These are phyloP conservation scores for Podaxis sp. DNA, from an alignment of 768 basidiomycete species.

Conservation along the genomic window DNA sequence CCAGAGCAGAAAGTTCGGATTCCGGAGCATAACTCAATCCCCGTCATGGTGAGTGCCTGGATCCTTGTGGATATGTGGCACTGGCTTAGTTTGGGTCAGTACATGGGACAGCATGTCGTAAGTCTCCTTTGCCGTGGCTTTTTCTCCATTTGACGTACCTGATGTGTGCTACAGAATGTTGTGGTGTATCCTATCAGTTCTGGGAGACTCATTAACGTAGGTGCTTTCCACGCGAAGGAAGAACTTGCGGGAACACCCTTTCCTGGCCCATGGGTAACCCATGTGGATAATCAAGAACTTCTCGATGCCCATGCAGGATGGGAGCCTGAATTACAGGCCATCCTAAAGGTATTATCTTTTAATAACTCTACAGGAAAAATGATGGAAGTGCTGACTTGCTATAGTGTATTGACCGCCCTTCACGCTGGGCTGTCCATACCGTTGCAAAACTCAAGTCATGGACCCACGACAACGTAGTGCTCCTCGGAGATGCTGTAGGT, in stretches of 20 bases:
- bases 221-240: conserved; percentile 22
- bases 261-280: conserved; percentile 31
- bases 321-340: conserved; percentile 38
- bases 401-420: conserved; percentile 30
- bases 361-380: background rate
- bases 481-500: conserved; percentile 42
- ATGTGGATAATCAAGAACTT: conserved; percentile 33
- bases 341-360: conserved; percentile 35
- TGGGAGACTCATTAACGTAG: conserved; percentile 28
- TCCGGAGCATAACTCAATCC: conserved; percentile 19
- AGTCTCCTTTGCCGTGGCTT: background rate
- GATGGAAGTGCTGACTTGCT: background rate
- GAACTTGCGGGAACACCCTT: conserved; percentile 25
- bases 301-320: conserved; percentile 33
- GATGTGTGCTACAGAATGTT: conserved; percentile 19
- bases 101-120: conserved; percentile 28
- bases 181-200: conserved; percentile 30
- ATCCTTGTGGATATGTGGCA: background rate
- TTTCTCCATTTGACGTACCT: background rate
- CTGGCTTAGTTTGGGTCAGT: conserved; percentile 16
- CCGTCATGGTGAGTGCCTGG: conserved; percentile 21
- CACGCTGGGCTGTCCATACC: conserved; percentile 37
- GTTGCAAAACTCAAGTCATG: conserved; percentile 32
- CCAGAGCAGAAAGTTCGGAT: conserved; percentile 21
- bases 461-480: conserved; percentile 30